A percentile compares a stretch with the other conserved stretches of the same genome.
phyloP scores from a whole-genome alignment of 257 asterid species.

The Nemophila menziesii region DNA sequence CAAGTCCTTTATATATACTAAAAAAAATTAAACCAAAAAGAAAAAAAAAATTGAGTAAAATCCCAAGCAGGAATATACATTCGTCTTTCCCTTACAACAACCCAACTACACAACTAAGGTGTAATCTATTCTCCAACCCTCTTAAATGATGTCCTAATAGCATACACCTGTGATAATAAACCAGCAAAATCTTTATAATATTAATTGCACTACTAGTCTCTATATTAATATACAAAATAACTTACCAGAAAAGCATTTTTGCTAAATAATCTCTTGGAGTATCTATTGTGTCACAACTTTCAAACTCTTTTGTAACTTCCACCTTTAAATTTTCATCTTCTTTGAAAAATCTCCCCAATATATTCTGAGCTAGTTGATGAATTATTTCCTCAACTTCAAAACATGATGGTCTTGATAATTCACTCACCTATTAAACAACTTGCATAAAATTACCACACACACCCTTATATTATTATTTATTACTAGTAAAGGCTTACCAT shows the following conservation, averaged over 20 bases:
- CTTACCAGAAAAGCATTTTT: conserved; percentile 91
- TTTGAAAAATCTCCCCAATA: conserved; percentile 43
- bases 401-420: conserved; percentile 81
- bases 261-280: conserved; percentile 93
- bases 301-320: conserved; percentile 23
- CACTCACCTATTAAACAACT: conserved; percentile 48
- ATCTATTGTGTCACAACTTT: conserved; percentile 30
- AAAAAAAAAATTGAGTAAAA: conserved; percentile 10
- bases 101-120: conserved; percentile 86
- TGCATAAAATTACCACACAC: not conserved
- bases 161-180: conserved; percentile 69
- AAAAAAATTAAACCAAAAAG: not conserved
- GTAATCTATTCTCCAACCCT: conserved; percentile 92
- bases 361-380: conserved; percentile 73
- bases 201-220: no score
- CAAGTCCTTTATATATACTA: not conserved
- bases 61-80: conserved; percentile 42
- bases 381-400: conserved; percentile 86
- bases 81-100: conserved; percentile 49
- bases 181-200: conserved; percentile 6
- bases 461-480: not conserved
- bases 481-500: conserved; percentile 38
- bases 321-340: conserved; percentile 40
- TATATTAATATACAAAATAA: no score
- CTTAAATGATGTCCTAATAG: conserved; percentile 91